Conservation (phyloP, 1,284 basidiomycete species). For the Tilletia setariae region DNA sequence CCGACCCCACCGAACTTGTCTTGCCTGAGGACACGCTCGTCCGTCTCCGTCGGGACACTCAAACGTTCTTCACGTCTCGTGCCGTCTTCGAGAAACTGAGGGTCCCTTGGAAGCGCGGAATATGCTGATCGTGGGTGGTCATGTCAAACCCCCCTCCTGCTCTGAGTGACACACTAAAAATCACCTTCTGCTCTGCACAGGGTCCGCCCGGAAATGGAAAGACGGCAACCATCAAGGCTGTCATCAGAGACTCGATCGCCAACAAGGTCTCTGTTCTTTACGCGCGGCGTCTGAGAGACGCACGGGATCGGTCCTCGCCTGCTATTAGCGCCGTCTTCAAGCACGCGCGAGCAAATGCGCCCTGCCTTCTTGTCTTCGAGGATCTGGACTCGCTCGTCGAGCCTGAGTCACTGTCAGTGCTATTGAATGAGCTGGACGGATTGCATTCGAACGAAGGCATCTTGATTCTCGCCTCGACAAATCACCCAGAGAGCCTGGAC, state of each 20-base stretch:
- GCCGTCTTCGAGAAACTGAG: not conserved
- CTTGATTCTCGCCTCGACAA: slow-evolving; percentile 17
- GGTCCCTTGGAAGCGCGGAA: slow-evolving; percentile 19
- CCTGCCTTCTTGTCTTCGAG: slow-evolving; percentile 21
- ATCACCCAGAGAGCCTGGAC: slow-evolving; percentile 18
- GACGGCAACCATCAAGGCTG: slow-evolving; percentile 11
- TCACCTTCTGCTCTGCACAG: not conserved
- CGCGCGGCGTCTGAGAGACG: not conserved
- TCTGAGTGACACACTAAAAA: not conserved
- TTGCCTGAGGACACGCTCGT: not conserved
- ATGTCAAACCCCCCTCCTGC: not conserved
- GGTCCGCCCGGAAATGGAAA: slow-evolving; percentile 23
- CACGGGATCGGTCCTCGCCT: too few species aligned
- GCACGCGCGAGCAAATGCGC: slow-evolving; percentile 14
- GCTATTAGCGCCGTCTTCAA: slow-evolving; percentile 12
- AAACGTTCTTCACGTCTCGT: slow-evolving; percentile 16
- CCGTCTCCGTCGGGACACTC: not conserved
- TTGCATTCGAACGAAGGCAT: slow-evolving; percentile 18
- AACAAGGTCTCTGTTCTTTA: not conserved
- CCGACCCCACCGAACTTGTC: not conserved
- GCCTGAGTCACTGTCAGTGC: not conserved
- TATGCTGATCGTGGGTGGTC: slow-evolving; percentile 14
- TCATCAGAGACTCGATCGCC: slow-evolving; percentile 1
- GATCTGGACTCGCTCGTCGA: slow-evolving; percentile 20
- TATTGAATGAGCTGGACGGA: slow-evolving; percentile 21